Evolutionary conservation across 768 basidiomycete genomes (phyloP).

Genomic region (Sarcodon aspratus): DNA sequence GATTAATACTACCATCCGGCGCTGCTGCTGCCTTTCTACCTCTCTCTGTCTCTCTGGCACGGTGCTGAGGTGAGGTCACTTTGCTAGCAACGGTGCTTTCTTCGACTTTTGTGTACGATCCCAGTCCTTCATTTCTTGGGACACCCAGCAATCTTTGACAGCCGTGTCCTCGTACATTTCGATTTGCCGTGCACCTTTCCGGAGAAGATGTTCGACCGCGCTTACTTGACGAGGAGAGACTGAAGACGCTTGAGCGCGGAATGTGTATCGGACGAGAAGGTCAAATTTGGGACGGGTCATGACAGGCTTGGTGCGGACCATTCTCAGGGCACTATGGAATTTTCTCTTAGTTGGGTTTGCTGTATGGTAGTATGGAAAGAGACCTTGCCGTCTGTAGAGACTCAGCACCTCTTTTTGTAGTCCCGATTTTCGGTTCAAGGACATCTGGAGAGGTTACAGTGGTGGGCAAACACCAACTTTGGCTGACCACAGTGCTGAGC

Average conservation of each 20-base stretch:
- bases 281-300: slow-evolving; percentile 51
- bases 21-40: too few species aligned
- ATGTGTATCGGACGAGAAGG: slow-evolving; percentile 57
- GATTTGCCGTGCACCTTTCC: slow-evolving; percentile 54
- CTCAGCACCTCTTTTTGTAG: slow-evolving; percentile 41
- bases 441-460: too few species aligned
- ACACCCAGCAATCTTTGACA: slow-evolving; percentile 70
- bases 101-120: slow-evolving; percentile 20
- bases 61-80: too few species aligned
- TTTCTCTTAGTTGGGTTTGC: not conserved
- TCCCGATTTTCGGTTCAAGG: slow-evolving; percentile 24
- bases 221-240: slow-evolving; percentile 57
- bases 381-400: slow-evolving; percentile 39
- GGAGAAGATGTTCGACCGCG: slow-evolving; percentile 67
- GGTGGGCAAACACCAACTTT: too few species aligned
- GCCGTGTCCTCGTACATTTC: slow-evolving; percentile 56
- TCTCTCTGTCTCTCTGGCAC: too few species aligned
- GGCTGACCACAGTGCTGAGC: too few species aligned
- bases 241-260: slow-evolving; percentile 48
- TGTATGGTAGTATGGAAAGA: too few species aligned
- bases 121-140: slow-evolving; percentile 62
- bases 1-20: too few species aligned
- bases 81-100: not conserved
- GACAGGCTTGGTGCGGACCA: slow-evolving; percentile 57
- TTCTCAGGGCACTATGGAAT: slow-evolving; percentile 54